These are phyloP conservation scores for Talaromyces sp. DNA, from an alignment of 2,329 filamentous ascomycete species.

Conservation along the genomic window DNA sequence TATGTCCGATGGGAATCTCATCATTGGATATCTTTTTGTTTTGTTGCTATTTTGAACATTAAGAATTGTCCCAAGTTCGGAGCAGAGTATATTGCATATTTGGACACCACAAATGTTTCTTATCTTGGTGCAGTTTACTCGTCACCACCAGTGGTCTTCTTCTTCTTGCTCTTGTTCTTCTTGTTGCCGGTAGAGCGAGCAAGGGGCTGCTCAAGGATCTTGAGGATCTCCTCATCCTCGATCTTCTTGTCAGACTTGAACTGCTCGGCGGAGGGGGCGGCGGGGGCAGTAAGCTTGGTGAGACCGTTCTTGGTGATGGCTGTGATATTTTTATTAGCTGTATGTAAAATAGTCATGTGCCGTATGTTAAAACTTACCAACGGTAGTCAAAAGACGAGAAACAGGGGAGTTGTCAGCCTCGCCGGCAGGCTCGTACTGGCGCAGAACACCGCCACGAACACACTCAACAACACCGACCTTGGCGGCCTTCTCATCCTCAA, in stretches of 20 bases:
- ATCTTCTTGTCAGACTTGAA: constrained; percentile 98
- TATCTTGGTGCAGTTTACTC: constrained; percentile 39
- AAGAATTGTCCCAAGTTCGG: constrained; percentile 12
- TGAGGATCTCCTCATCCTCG: constrained; percentile 89
- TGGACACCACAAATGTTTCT: constrained; percentile 13
- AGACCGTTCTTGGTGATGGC: constrained; percentile 98
- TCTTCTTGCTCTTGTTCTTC: constrained; percentile 93
- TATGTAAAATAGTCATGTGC: not conserved
- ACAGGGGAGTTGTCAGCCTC: constrained; percentile 89
- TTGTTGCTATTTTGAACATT: not conserved
- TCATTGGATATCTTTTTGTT: constrained; percentile 29
- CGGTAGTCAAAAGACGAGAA: constrained; percentile 82
- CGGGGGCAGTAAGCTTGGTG: constrained; percentile 78
- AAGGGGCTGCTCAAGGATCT: constrained; percentile 88
- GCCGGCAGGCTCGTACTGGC: constrained; percentile 93
- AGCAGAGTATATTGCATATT: constrained; percentile 23
- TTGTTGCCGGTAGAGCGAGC: constrained; percentile 64
- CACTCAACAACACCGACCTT: constrained; percentile 97
- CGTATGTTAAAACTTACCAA: constrained; percentile 67
- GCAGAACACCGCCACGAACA: constrained; percentile 86
- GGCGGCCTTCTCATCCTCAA: constrained; percentile 93
- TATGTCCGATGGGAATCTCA: constrained; percentile 18
- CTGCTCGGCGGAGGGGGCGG: constrained; percentile 75
- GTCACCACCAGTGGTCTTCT: constrained; percentile 56
- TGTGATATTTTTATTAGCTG: constrained; percentile 44